A percentile compares a stretch with the other conserved stretches of the same genome.
Evolutionary conservation across 805 yeast species (phyloP).

Genomic region (Isabelozyma gotoi): DNA sequence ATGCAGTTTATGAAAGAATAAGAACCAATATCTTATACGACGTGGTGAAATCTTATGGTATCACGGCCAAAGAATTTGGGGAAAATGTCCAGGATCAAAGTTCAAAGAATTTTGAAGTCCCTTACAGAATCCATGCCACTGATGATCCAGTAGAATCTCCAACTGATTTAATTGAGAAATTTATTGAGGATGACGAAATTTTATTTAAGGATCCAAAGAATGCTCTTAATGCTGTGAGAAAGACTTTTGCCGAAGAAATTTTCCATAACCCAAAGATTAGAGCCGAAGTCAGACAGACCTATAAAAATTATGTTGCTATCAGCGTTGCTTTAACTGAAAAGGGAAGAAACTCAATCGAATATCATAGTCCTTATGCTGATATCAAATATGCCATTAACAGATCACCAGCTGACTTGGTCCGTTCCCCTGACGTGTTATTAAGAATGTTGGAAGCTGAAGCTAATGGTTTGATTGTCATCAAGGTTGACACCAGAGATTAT

Average conservation of each 20-base stretch:
- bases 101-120: conserved; percentile 42
- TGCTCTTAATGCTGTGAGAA: conserved; percentile 72
- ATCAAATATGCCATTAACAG: conserved; percentile 88
- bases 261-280: conserved; percentile 80
- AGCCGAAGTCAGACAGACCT: conserved; percentile 63
- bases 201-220: conserved; percentile 56
- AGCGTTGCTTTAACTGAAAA: conserved; percentile 81
- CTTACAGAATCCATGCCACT: conserved; percentile 64
- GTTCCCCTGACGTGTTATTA: conserved; percentile 76
- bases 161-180: conserved; percentile 51
- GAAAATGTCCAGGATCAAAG: conserved; percentile 71
- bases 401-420: conserved; percentile 69
- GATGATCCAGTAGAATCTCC: conserved; percentile 68
- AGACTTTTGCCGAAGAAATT: conserved; percentile 75
- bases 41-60: conserved; percentile 70
- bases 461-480: conserved; percentile 66
- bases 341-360: conserved; percentile 65
- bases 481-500: conserved; percentile 52
- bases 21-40: conserved; percentile 62
- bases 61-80: conserved; percentile 77
- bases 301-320: conserved; percentile 61
- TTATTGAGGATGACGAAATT: conserved; percentile 46
- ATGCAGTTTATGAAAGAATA: conserved; percentile 63
- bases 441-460: conserved; percentile 92
- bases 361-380: conserved; percentile 78